phyloP scores from a whole-genome alignment of 1,284 basidiomycete genomes.

The Vanrija pseudolonga region DNA sequence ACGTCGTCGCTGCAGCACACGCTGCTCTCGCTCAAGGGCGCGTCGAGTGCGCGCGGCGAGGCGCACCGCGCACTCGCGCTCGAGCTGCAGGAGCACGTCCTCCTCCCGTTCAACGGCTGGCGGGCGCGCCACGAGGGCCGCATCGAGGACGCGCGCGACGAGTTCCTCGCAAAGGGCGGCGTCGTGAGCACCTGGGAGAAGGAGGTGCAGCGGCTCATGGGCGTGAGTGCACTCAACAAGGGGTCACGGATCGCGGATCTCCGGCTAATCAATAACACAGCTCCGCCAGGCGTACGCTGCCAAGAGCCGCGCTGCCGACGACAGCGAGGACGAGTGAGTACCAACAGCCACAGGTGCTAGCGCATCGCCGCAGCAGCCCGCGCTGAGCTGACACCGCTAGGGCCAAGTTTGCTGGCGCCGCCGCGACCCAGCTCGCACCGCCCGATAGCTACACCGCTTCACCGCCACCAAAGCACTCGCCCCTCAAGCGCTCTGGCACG shows the following conservation, averaged over 20 bases:
- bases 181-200: conserved; percentile 68
- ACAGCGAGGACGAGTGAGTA: conserved; percentile 82
- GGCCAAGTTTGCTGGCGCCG: conserved; percentile 73
- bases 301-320: conserved; percentile 75
- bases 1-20: conserved; percentile 42
- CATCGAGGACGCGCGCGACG: conserved; percentile 33
- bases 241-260: conserved; percentile 55
- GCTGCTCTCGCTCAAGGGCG: conserved; percentile 32
- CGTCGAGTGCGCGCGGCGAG: conserved; percentile 36
- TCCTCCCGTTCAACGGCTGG: conserved; percentile 42
- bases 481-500: conserved; percentile 37
- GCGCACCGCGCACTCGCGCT: conserved; percentile 36
- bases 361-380: too few relatives aligned
- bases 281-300: conserved; percentile 70
- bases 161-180: conserved; percentile 54
- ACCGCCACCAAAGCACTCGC: conserved; percentile 55
- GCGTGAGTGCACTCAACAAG: conserved; percentile 50
- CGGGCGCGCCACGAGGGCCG: conserved; percentile 38
- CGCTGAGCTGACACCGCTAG: conserved; percentile 48
- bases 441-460: conserved; percentile 69
- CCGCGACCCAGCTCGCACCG: conserved; percentile 47
- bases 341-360: too few relatives aligned
- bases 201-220: conserved; percentile 36
- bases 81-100: conserved; percentile 40
- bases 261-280: conserved; percentile 47